phyloP scores from a whole-genome alignment of 2,329 filamentous ascomycete genomes.

The Ilyonectria sp. region DNA sequence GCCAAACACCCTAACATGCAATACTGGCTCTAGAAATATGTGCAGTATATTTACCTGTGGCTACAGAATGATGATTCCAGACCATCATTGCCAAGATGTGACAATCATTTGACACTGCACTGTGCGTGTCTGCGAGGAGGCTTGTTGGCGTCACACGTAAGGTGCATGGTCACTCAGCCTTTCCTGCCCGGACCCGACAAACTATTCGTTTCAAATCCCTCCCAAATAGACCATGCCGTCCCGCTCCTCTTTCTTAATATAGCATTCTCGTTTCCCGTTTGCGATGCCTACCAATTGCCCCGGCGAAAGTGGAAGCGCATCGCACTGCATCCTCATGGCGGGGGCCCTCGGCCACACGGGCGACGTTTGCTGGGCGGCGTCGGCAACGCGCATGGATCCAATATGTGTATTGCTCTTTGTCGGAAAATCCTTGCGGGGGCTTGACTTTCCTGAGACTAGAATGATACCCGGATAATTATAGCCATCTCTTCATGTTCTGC shows the following conservation, averaged over 20 bases:
- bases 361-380: neutral
- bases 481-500: no score
- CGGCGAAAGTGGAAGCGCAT: neutral
- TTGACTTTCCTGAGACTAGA: no score
- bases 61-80: no score
- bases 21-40: no score
- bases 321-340: neutral
- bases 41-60: no score
- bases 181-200: constrained; percentile 5
- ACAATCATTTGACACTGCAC: neutral
- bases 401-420: no score
- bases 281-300: neutral
- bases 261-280: constrained; percentile 9
- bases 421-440: no score
- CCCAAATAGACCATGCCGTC: neutral
- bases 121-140: constrained; percentile 7
- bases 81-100: neutral
- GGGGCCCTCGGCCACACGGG: neutral
- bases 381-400: neutral
- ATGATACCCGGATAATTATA: no score
- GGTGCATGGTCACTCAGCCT: constrained; percentile 1
- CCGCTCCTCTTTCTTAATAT: constrained; percentile 16
- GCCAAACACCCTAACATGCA: no score
- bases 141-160: constrained; percentile 8
- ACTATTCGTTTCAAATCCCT: neutral